Conservation (phyloP, 352 stramenopile species). For the Globisporangium acanthophoron region DNA sequence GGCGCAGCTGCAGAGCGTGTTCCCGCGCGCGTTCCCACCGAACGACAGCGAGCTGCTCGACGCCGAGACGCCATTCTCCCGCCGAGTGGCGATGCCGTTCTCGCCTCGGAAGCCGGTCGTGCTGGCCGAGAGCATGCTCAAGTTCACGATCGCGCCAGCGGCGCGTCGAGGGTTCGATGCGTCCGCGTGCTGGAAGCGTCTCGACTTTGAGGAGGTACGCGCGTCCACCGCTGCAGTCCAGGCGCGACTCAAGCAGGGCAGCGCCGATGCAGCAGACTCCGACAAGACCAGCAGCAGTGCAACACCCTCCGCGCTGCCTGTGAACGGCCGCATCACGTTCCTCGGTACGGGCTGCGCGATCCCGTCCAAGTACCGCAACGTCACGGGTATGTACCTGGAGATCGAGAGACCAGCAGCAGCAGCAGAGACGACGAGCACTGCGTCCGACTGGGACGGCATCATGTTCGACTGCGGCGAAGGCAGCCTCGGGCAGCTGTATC, state of each 20-base stretch:
- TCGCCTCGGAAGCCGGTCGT: conserved; percentile 25
- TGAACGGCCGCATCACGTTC: conserved; percentile 84
- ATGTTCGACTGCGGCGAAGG: conserved; percentile 97
- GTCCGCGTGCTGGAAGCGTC: conserved; percentile 35
- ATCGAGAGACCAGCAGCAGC: conserved; percentile 19
- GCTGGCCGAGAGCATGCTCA: conserved; percentile 68
- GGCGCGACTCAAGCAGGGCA: neutral
- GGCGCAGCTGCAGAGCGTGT: conserved; percentile 61
- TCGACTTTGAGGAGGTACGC: conserved; percentile 47
- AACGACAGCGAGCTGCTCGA: conserved; percentile 46
- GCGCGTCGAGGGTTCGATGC: conserved; percentile 61
- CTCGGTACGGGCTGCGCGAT: conserved; percentile 96
- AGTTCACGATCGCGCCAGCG: conserved; percentile 49
- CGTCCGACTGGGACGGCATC: conserved; percentile 46
- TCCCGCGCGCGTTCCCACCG: conserved; percentile 50
- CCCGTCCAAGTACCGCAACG: conserved; percentile 98
- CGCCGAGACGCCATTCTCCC: conserved; percentile 24
- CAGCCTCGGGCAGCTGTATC: conserved; percentile 90
- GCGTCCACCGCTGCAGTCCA: conserved; percentile 23
- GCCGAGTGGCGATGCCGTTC: conserved; percentile 18
- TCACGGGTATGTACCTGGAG: conserved; percentile 93
- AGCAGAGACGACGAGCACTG: neutral
- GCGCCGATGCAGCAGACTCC: neutral
- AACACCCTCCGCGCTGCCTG: neutral
- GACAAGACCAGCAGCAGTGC: neutral